phyloP scores from a whole-genome alignment of 23 red algal genomes.

The Gracilariopsis chorda region DNA sequence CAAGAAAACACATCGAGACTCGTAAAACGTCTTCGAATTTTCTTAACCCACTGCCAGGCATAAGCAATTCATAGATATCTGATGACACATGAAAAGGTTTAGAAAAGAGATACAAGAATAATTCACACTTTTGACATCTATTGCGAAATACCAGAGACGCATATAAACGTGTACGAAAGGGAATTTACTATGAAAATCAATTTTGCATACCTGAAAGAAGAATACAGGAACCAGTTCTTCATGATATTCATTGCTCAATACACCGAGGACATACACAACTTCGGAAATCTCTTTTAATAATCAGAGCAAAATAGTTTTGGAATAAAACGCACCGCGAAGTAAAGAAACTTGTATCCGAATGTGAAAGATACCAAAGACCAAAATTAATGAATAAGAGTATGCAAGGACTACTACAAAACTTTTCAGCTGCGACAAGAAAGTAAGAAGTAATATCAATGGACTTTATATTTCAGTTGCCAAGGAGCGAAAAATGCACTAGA shows the following conservation, averaged over 20 bases:
- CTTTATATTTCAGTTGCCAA: background rate
- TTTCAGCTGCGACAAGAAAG: background rate
- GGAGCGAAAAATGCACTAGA: background rate
- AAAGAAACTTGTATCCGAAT: background rate
- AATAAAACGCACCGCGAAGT: background rate
- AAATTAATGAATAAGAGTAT: background rate
- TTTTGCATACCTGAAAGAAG: background rate
- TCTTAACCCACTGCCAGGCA: background rate
- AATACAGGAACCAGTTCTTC: background rate
- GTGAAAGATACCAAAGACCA: background rate
- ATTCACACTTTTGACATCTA: background rate
- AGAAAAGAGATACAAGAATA: background rate
- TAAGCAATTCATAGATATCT: background rate
- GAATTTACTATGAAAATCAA: background rate
- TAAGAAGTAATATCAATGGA: background rate
- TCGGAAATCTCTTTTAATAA: background rate
- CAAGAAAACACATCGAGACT: background rate
- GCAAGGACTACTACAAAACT: background rate
- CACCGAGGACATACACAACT: background rate
- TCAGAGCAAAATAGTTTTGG: background rate
- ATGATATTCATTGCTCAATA: background rate
- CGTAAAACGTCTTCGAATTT: background rate
- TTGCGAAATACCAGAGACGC: background rate
- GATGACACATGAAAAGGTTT: background rate
- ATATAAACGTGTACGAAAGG: background rate